phyloP scores from a whole-genome alignment of 768 basidiomycete genomes.

The Vararia minispora region DNA sequence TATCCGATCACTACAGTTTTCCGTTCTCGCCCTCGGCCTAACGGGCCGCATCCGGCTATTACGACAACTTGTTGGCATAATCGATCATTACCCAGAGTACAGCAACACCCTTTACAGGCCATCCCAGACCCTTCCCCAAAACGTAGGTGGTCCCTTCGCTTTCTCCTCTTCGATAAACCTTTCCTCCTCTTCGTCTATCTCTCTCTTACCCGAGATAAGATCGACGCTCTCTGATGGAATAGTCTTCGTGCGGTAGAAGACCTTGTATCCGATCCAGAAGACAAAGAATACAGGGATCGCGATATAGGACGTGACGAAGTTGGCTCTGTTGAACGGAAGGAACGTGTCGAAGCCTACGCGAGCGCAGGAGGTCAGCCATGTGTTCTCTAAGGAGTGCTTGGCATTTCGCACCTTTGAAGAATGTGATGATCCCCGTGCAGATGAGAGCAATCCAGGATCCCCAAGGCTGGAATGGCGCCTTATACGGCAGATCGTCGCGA shows the following conservation, averaged over 20 bases:
- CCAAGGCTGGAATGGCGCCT: constrained; percentile 54
- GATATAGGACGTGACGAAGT: constrained; percentile 47
- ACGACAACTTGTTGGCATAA: no score
- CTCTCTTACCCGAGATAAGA: constrained; percentile 43
- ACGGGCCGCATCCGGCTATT: no score
- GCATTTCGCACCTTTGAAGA: constrained; percentile 38
- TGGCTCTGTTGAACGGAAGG: constrained; percentile 37
- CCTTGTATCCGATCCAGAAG: constrained; percentile 26
- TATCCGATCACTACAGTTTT: no score
- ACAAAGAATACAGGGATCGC: constrained; percentile 23
- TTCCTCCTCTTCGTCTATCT: constrained; percentile 56
- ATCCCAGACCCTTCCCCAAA: constrained; percentile 19
- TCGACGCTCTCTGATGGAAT: constrained; percentile 42
- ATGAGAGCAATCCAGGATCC: constrained; percentile 49
- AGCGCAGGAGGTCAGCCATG: constrained; percentile 14
- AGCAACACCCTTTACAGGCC: constrained; percentile 16
- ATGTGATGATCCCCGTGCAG: constrained; percentile 37
- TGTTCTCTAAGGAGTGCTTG: constrained; percentile 12
- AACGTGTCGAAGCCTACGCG: constrained; percentile 27
- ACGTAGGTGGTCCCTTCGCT: constrained; percentile 15
- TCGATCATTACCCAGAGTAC: no score
- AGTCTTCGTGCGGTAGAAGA: constrained; percentile 23
- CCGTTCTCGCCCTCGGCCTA: no score
- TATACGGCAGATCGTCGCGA: constrained; percentile 33
- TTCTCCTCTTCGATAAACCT: constrained; percentile 33